Percentiles rank a stretch among this genome's conserved stretches.
These are phyloP conservation scores for Cutaneotrichosporon dermatis DNA, from an alignment of 1,284 basidiomycete genomes.

Conservation along the genomic window DNA sequence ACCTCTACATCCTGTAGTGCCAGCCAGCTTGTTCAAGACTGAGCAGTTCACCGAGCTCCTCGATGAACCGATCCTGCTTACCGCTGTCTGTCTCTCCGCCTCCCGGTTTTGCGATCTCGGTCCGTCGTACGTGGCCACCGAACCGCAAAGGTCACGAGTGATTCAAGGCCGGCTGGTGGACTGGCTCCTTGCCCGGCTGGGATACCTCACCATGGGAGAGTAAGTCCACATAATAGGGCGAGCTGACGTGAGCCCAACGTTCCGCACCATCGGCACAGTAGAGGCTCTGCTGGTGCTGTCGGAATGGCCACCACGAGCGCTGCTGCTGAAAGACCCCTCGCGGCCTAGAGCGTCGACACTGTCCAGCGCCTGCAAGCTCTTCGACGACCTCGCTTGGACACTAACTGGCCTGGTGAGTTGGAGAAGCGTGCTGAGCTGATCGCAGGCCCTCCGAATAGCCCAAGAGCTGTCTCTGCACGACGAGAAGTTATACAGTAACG, in stretches of 20 bases:
- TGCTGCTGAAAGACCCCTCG: constrained; percentile 8
- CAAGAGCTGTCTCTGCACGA: constrained; percentile 22
- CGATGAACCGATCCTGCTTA: constrained; percentile 18
- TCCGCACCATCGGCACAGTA: constrained; percentile 15
- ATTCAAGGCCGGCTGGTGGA: constrained; percentile 16
- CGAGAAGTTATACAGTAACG: constrained; percentile 13
- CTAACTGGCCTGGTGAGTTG: constrained; percentile 14
- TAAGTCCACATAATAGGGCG: neutral
- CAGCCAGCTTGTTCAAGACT: constrained; percentile 15
- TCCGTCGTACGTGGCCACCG: constrained; percentile 17
- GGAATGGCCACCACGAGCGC: constrained; percentile 22
- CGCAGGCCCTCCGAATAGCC: constrained; percentile 19
- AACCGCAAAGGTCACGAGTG: constrained; percentile 15
- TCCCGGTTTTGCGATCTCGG: constrained; percentile 21
- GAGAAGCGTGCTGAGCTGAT: neutral
- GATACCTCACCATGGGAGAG: constrained; percentile 22
- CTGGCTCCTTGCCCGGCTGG: constrained; percentile 18
- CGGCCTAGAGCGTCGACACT: neutral
- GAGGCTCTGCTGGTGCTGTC: constrained; percentile 20
- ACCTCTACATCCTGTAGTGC: constrained; percentile 16
- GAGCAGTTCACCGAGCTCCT: constrained; percentile 15
- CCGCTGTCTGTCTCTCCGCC: constrained; percentile 16
- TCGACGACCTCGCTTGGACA: constrained; percentile 25
- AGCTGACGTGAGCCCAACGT: neutral
- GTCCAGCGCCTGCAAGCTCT: constrained; percentile 18